Base-by-base conservation (phyloP, 176 grass and related monocot genomes). In the Triticum timopheevii region DNA sequence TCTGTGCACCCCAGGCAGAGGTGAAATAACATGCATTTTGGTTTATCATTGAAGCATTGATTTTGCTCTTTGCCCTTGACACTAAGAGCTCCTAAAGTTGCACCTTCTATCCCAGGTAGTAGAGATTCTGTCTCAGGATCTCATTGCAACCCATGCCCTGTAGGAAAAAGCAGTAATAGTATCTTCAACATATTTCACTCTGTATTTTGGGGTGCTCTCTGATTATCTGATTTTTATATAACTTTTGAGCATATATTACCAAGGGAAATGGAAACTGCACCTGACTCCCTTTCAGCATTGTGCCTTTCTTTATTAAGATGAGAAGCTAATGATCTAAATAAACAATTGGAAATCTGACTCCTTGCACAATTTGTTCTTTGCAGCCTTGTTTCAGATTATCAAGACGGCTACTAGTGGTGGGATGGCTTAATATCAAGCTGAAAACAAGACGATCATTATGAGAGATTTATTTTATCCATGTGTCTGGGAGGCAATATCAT, bases 331-430 rank as follows among this genome's bases (percentile, higher is more conserved):
- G 25, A 25, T 59, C 19, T 35, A n/a, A 65, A 24, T 61, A 75
- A 73, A 24, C 61, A 75, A 16, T 76, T 15, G 20, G 59, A 38
- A 80, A 42, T 82, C 70, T 86, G 67, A 86, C 75, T 9, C 6
- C 47, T 0, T 78, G 2, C 39, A 65, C 3, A 30, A 69, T 28
- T 83, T 34, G 27, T 86, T 40, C 45, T 64, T 77, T 83, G 91
- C 91, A 92, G 91, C 91, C 69, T 76, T 92, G 69, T 92, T 92
- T 80, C 91, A 92, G 87, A 92, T 92, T 80, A 92, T 92, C 69
- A 86, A 87, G 80, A 89, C 80, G 0, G 90, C 91, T 5, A 87
- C 91, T n/a, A 92, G 87, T 2, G 62, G 87, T 0, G 90, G 87
- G 49, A 17, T 89, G 84, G 87, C 91, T 74, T 92, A 83, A 86